A percentile compares a stretch with the other conserved stretches of the same genome.
phyloP scores from a whole-genome alignment of 2,329 filamentous ascomycete species.

The Penicillium sp. region DNA sequence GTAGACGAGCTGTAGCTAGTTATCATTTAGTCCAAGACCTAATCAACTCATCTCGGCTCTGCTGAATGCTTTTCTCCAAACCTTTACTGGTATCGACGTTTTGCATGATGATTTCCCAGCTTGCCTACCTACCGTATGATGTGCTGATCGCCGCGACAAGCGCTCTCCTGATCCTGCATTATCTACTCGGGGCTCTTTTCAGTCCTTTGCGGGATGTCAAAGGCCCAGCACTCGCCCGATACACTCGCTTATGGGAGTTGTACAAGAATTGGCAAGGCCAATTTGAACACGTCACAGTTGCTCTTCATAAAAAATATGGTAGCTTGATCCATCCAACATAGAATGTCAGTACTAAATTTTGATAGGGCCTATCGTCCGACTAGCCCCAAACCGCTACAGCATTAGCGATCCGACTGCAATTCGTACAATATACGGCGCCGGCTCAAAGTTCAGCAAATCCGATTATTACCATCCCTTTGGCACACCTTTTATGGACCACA shows the following conservation, averaged over 20 bases:
- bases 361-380: background rate
- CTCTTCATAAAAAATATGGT: background rate
- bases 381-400: background rate
- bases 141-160: background rate
- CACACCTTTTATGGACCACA: background rate
- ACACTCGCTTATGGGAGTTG: background rate
- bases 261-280: background rate
- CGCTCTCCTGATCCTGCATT: background rate
- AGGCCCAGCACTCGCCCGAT: background rate
- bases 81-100: background rate
- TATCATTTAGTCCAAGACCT: too few relatives aligned
- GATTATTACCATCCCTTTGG: constrained; percentile 20
- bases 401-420: constrained; percentile 1
- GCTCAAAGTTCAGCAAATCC: constrained; percentile 20
- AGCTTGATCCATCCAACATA: background rate
- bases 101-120: background rate
- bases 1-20: too few relatives aligned
- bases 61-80: background rate
- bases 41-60: background rate
- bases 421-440: constrained; percentile 18
- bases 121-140: background rate
- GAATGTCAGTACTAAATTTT: background rate
- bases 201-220: background rate
- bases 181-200: background rate
- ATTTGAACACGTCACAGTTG: background rate